Evolutionary conservation across 2,329 filamentous ascomycete genomes (phyloP).

Genomic region (Pseudogymnoascus sp.): DNA sequence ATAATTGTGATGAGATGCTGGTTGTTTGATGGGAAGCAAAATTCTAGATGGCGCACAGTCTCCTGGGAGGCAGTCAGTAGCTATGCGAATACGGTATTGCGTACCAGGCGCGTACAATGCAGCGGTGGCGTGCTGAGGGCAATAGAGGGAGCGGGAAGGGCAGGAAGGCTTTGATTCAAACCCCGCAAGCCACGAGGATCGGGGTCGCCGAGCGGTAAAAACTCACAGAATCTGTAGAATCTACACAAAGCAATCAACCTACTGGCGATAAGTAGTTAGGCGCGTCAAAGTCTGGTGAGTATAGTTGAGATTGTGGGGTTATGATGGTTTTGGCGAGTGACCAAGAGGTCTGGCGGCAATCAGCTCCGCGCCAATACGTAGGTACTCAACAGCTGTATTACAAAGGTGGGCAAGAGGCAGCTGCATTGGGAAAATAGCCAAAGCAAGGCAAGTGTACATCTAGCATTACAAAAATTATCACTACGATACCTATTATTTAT

Average conservation of each 20-base stretch:
- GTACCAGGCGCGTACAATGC: conserved; percentile 1
- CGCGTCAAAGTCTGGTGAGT: conserved; percentile 10
- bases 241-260: conserved; percentile 2
- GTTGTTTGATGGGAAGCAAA: neutral
- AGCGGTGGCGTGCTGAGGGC: conserved; percentile 1
- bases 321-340: conserved; percentile 17
- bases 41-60: conserved; percentile 5
- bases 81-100: neutral
- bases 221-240: conserved; percentile 9
- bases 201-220: neutral
- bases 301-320: conserved; percentile 18
- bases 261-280: conserved; percentile 6
- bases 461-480: neutral
- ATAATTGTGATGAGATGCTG: neutral
- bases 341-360: conserved; percentile 12
- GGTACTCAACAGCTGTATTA: conserved; percentile 9
- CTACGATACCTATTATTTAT: neutral
- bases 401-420: conserved; percentile 4
- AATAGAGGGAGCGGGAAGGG: neutral
- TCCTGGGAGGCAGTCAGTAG: neutral
- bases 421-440: conserved; percentile 3
- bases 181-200: neutral
- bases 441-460: conserved; percentile 2
- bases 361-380: conserved; percentile 11
- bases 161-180: conserved; percentile 5